Base-by-base conservation (phyloP, 805 yeast species). In the Nakazawaea wyomingensis region DNA sequence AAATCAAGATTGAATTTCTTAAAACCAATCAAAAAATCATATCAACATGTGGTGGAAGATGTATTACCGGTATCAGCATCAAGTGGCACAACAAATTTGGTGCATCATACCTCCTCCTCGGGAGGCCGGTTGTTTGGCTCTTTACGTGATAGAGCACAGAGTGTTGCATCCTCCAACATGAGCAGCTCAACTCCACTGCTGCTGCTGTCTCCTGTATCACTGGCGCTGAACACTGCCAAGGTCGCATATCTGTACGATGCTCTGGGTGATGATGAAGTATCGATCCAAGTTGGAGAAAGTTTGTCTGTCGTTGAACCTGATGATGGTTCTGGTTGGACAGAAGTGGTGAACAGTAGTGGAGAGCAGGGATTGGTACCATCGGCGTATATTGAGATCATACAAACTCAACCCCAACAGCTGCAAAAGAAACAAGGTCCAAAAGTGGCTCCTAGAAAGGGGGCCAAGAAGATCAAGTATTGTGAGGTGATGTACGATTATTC, bases 301-400 rank as follows among this genome's bases (percentile, higher is more conserved):
- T 62, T 90, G 32, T 64, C 65, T 4, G 71, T 91, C 4, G 43
- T 81, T 0, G 80, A 76, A 39, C 65, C 66, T 1, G 98, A 93
- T 57, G 90, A 86, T 49, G 97, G 96, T 0, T 79, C 87, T 14
- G 99, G 99, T 0, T 91, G 99, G 99, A 84, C 95, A 2, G 63
- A 66, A 51, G 78, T 89, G 8, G 52, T 52, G n/a, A 67, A 69
- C n/a, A 49, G 65, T 2, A 55, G 59, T 18, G 73, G 74, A 4
- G 59, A 60, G 8, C 65, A 64, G 33, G 99, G 99, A 0, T 68
- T 90, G 31, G 96, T 90, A 4, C 99, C 99, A 2, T 79, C 95
- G 0, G 64, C 85, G 0, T 91, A 91, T 57, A 61, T 90, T 5
- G 80, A 80, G 48, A 59, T 80, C 2, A 48, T 57, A 49, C 35